phyloP scores from a whole-genome alignment of 2,329 filamentous ascomycete genomes.

The Mycosphaerelloides madeirae region DNA sequence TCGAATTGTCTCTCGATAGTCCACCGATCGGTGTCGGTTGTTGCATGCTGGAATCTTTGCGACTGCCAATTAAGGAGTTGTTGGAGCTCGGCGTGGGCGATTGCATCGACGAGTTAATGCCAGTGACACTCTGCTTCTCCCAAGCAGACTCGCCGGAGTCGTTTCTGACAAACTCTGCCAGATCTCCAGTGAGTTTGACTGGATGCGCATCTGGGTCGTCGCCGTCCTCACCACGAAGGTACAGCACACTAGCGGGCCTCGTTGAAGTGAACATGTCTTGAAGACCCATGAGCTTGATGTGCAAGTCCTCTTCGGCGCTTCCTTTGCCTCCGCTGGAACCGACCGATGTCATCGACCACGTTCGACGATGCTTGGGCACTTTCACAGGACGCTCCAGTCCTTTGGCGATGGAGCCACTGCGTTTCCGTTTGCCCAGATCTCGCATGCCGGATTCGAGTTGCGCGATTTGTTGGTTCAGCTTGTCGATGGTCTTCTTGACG shows the following conservation, averaged over 20 bases:
- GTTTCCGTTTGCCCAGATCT: constrained; percentile 55
- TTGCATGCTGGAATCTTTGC: constrained; percentile 41
- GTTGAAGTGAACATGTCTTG: constrained; percentile 89
- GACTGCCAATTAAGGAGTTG: constrained; percentile 37
- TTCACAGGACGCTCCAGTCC: constrained; percentile 65
- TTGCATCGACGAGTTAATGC: constrained; percentile 49
- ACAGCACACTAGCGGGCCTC: constrained; percentile 70
- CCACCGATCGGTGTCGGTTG: constrained; percentile 41
- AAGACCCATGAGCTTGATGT: constrained; percentile 69
- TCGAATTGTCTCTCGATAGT: constrained; percentile 42
- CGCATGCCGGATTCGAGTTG: constrained; percentile 62
- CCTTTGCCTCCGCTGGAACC: constrained; percentile 41
- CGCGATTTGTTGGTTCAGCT: constrained; percentile 86
- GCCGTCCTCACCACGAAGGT: constrained; percentile 68
- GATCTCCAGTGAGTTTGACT: constrained; percentile 65
- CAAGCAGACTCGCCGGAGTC: constrained; percentile 43
- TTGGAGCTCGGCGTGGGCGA: constrained; percentile 47
- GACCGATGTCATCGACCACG: constrained; percentile 86
- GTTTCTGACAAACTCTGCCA: constrained; percentile 53
- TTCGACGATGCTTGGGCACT: constrained; percentile 82
- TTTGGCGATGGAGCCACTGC: constrained; percentile 48
- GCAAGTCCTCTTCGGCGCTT: constrained; percentile 63
- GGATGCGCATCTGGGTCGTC: constrained; percentile 78
- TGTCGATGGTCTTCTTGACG: constrained; percentile 94
- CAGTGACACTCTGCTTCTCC: constrained; percentile 48